phyloP scores from a whole-genome alignment of 257 asterid species.

The Thymus mandschuricus region DNA sequence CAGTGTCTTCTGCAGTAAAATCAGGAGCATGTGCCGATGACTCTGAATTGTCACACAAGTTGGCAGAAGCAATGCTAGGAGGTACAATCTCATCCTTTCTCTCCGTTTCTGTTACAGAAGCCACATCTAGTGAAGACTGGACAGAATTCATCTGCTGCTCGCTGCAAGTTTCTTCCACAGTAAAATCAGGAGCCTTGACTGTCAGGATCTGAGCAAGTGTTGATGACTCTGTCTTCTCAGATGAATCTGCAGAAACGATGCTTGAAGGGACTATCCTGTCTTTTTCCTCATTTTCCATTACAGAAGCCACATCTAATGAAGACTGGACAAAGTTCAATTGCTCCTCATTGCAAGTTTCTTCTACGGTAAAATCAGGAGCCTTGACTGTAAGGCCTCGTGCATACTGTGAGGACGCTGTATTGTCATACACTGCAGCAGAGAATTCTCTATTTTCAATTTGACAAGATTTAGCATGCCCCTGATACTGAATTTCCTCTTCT shows the following conservation, averaged over 20 bases:
- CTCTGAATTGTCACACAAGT: constrained; percentile 30
- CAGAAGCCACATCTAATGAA: constrained; percentile 35
- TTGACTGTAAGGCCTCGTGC: constrained; percentile 45
- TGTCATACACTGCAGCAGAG: constrained; percentile 37
- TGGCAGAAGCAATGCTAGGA: constrained; percentile 36
- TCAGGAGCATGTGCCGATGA: constrained; percentile 50
- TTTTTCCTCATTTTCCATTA: constrained; percentile 28
- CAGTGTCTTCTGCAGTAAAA: constrained; percentile 50
- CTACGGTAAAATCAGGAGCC: constrained; percentile 67
- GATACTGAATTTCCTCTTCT: constrained; percentile 27
- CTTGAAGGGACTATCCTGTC: constrained; percentile 32
- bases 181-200: constrained; percentile 66
- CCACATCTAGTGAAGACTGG: constrained; percentile 34
- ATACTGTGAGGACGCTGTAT: constrained; percentile 41
- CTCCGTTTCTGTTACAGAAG: constrained; percentile 31
- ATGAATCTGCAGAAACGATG: constrained; percentile 30
- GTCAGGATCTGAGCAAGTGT: constrained; percentile 31
- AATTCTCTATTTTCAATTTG: constrained; percentile 32
- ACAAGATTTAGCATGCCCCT: constrained; percentile 29
- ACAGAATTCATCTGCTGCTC: constrained; percentile 41
- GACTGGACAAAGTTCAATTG: constrained; percentile 30
- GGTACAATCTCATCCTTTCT: constrained; percentile 27
- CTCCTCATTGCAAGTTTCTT: constrained; percentile 46
- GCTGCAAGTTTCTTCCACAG: constrained; percentile 42
- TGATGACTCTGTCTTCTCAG: constrained; percentile 35